Evolutionary conservation across 441 rosid species (phyloP).

Genomic region (Gossypium aridum): DNA sequence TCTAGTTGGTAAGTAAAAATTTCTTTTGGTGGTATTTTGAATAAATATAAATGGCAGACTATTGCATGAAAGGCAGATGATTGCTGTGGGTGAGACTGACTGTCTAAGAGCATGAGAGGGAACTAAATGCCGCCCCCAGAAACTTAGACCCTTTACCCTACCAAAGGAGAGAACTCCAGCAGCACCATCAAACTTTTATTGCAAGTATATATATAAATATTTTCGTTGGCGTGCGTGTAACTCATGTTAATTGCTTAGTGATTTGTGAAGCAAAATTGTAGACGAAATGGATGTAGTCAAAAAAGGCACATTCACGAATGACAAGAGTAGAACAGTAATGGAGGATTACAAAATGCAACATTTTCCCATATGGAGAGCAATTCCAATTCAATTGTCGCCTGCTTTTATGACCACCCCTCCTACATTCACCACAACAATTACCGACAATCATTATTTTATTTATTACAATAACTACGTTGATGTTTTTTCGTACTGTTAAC

Average conservation of each 20-base stretch:
- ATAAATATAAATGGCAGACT: neutral
- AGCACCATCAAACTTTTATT: neutral
- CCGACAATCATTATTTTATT: neutral
- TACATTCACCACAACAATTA: neutral
- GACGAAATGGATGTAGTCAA: neutral
- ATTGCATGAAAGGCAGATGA: neutral
- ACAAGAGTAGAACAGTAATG: neutral
- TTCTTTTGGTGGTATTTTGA: neutral
- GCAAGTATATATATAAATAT: neutral
- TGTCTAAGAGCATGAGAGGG: neutral
- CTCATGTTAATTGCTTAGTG: neutral
- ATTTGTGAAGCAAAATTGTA: neutral
- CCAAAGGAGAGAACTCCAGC: neutral
- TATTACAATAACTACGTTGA: neutral
- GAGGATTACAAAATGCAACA: neutral
- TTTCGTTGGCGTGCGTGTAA: neutral
- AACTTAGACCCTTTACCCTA: neutral
- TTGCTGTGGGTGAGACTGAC: neutral
- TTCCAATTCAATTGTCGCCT: constrained; percentile 24
- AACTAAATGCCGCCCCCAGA: neutral
- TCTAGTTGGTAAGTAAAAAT: neutral
- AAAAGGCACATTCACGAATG: neutral
- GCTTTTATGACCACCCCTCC: constrained; percentile 21
- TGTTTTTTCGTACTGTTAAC: neutral
- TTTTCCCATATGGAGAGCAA: neutral